These are phyloP conservation scores for Kokia cookei DNA, from an alignment of 441 rosid species.

Conservation along the genomic window DNA sequence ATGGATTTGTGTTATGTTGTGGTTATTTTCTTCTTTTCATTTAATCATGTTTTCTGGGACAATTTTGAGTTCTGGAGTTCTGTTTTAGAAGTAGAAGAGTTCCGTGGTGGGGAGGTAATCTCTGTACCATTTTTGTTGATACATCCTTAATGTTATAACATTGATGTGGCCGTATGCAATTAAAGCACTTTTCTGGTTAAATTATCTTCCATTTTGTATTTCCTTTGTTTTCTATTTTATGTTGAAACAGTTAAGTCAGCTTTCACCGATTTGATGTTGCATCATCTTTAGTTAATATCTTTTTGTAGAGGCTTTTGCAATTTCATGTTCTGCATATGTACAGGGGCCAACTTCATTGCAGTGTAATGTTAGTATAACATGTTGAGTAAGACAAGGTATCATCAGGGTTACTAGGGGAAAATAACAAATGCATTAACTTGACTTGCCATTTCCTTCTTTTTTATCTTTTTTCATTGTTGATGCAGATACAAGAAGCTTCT, in stretches of 20 bases:
- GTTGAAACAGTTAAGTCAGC: background rate
- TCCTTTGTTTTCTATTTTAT: slow-evolving; percentile 1
- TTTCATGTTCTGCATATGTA: slow-evolving; percentile 54
- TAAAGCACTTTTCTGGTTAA: slow-evolving; percentile 18
- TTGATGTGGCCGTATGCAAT: slow-evolving; percentile 11
- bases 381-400: slow-evolving; percentile 74
- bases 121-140: slow-evolving; percentile 28
- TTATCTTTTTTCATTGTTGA: slow-evolving; percentile 17
- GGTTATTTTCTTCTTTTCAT: slow-evolving; percentile 19
- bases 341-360: slow-evolving; percentile 65
- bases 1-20: slow-evolving; percentile 21
- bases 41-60: slow-evolving; percentile 22
- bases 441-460: slow-evolving; percentile 16
- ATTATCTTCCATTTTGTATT: background rate
- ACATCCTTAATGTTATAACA: slow-evolving; percentile 22
- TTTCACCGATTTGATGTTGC: slow-evolving; percentile 16
- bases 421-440: slow-evolving; percentile 22
- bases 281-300: slow-evolving; percentile 26
- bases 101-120: slow-evolving; percentile 30
- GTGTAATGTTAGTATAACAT: slow-evolving; percentile 52
- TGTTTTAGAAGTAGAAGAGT: slow-evolving; percentile 34
- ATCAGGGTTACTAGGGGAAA: slow-evolving; percentile 52
- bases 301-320: slow-evolving; percentile 41
- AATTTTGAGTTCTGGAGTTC: slow-evolving; percentile 29
- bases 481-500: slow-evolving; percentile 81